Conservation (phyloP, 208 protist genomes). For the Acanthamoeba rhysodes region DNA sequence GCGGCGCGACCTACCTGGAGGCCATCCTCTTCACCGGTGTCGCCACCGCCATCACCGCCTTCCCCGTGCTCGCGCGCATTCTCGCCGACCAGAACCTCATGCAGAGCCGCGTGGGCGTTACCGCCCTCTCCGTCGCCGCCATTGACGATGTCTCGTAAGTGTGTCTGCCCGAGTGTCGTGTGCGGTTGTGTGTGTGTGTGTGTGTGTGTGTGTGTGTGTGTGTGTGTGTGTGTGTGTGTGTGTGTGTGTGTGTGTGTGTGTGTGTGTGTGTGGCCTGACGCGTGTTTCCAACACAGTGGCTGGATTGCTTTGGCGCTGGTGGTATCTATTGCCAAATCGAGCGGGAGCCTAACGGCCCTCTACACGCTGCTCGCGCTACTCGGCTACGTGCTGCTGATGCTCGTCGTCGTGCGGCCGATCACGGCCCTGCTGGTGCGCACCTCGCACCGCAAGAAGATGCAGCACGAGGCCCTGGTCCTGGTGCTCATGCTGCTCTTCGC, state of each 20-base stretch:
- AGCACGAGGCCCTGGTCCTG: conserved; percentile 38
- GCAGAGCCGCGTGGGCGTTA: conserved; percentile 81
- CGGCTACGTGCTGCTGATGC: conserved; percentile 82
- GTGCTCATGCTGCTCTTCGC: conserved; percentile 67
- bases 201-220: too few relatives aligned
- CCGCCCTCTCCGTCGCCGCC: conserved; percentile 83
- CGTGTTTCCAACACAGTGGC: not conserved
- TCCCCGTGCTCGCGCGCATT: conserved; percentile 88
- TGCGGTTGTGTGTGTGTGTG: too few relatives aligned
- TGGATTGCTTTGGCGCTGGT: conserved; percentile 86
- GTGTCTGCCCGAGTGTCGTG: not conserved
- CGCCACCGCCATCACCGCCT: conserved; percentile 87
- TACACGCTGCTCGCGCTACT: conserved; percentile 82
- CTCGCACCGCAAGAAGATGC: conserved; percentile 47
- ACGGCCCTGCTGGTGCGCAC: conserved; percentile 42
- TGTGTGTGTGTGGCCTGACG: not conserved
- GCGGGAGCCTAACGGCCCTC: conserved; percentile 74
- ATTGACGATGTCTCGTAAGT: conserved; percentile 85
- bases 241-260: too few relatives aligned
- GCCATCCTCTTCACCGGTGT: conserved; percentile 86
- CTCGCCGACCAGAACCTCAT: conserved; percentile 84
- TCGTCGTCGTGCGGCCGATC: conserved; percentile 74
- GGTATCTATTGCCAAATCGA: conserved; percentile 79
- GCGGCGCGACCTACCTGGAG: conserved; percentile 58
- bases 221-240: too few relatives aligned